These are phyloP conservation scores for Prunus davidiana DNA, from an alignment of 306 rosid species.

Conservation along the genomic window DNA sequence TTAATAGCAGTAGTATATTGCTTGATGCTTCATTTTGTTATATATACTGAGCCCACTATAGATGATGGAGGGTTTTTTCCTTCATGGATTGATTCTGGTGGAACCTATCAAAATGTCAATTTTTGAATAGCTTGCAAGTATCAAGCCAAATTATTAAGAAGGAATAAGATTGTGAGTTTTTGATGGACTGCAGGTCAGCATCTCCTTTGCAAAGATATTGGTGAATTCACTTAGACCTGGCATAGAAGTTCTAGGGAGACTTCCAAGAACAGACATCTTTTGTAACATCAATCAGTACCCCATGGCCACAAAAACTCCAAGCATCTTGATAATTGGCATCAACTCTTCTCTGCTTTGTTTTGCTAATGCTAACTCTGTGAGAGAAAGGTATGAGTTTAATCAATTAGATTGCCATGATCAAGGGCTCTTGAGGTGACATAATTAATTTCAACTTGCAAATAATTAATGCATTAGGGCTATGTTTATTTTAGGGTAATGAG, in stretches of 20 bases:
- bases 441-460: background rate
- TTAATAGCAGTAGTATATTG: background rate
- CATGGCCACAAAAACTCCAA: conserved; percentile 64
- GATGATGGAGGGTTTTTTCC: background rate
- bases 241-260: conserved; percentile 62
- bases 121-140: background rate
- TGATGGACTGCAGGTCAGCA: conserved; percentile 51
- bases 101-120: background rate
- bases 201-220: conserved; percentile 78
- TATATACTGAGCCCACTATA: background rate
- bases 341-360: conserved; percentile 80
- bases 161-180: background rate
- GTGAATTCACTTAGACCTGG: conserved; percentile 69
- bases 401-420: background rate
- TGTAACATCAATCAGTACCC: conserved; percentile 74
- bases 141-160: background rate
- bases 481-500: conserved; percentile 47
- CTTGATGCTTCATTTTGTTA: background rate
- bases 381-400: conserved; percentile 52
- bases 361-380: conserved; percentile 72
- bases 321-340: conserved; percentile 56
- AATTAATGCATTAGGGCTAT: background rate
- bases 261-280: conserved; percentile 68
- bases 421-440: background rate
- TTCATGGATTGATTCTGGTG: conserved; percentile 7